Conservation (phyloP, 2,329 filamentous ascomycete genomes). For the Diplodia sapinea region DNA sequence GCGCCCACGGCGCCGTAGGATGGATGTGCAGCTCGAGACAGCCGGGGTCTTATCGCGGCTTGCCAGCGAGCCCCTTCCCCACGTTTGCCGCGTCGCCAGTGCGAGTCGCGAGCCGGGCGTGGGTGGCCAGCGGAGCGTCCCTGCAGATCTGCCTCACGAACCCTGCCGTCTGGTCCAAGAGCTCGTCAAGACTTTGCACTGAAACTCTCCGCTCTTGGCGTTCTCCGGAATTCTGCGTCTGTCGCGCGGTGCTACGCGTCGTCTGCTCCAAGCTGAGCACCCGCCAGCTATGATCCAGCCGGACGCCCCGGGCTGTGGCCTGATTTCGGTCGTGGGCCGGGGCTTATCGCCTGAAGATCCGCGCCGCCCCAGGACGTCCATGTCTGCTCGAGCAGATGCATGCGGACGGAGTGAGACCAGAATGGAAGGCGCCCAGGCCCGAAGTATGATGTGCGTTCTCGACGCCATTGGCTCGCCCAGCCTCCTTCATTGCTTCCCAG, state of each 20-base stretch:
- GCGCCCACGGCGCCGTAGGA: no score
- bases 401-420: slow-evolving; percentile 2
- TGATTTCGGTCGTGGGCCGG: background rate
- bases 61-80: slow-evolving; percentile 18
- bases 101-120: background rate
- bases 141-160: slow-evolving; percentile 20
- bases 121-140: slow-evolving; percentile 15
- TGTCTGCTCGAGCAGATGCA: background rate
- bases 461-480: slow-evolving; percentile 6
- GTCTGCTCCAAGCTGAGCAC: background rate
- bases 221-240: slow-evolving; percentile 2
- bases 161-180: slow-evolving; percentile 12
- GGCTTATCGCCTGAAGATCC: background rate
- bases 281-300: background rate
- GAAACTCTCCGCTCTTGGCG: slow-evolving; percentile 21
- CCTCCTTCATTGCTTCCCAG: background rate
- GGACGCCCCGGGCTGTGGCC: background rate
- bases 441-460: slow-evolving; percentile 7
- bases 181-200: slow-evolving; percentile 5
- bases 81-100: background rate
- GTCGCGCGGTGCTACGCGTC: background rate
- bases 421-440: background rate
- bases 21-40: slow-evolving; percentile 10
- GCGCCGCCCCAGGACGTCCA: background rate
- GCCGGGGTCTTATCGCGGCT: slow-evolving; percentile 23